Base-by-base conservation (phyloP, 2,329 filamentous ascomycete genomes). In the Colletotrichum trifolii region DNA sequence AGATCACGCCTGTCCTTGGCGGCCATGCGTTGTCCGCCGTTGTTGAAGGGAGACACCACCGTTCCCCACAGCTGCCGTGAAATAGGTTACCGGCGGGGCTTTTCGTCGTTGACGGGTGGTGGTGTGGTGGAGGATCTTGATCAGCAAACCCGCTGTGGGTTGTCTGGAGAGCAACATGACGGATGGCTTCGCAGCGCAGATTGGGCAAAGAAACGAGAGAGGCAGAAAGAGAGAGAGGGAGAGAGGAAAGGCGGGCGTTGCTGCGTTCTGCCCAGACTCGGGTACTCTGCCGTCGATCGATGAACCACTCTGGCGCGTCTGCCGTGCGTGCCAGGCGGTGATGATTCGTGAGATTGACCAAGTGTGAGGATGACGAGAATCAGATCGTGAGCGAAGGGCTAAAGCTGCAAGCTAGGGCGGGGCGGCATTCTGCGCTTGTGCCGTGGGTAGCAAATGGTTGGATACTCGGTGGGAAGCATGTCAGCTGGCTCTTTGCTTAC, bases 401-500 rank as follows among this genome's bases (percentile, higher is more conserved):
- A 33, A 43, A 57, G 53, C 43, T 52, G 52, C 39, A 53, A 8
- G 50, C 50, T 38, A 6, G 36, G 38, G 36, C 25, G 42, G 36
- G 42, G 33, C 35, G 53, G 52, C 15, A 36, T 40, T 47, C 35
- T 49, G 8, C 52, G 46, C 36, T 25, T 25, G 42, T 56, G 39
- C 38, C 10, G 50, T 58, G 25, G 52, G 11, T 45, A 38, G 46
- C 43, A 15, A 38, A 39, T 42, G 47, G 58, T 54, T 64, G 50
- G 50, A 43, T 25, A 48, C 43, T 12, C 46, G 46, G 15, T 42
- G 15, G 25, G 39, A 39, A 39, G 57, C 52, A 57, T 42, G 63
- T 66, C 63, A 66, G 63, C 63, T 57, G 63, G 40, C 40, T 63
- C 40, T 36, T 53, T 45, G 63, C 63, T 66, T 55, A 66, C 58